Evolutionary conservation across 2,329 filamentous ascomycete genomes (phyloP).

Genomic region (Talaromyces funiculosus): DNA sequence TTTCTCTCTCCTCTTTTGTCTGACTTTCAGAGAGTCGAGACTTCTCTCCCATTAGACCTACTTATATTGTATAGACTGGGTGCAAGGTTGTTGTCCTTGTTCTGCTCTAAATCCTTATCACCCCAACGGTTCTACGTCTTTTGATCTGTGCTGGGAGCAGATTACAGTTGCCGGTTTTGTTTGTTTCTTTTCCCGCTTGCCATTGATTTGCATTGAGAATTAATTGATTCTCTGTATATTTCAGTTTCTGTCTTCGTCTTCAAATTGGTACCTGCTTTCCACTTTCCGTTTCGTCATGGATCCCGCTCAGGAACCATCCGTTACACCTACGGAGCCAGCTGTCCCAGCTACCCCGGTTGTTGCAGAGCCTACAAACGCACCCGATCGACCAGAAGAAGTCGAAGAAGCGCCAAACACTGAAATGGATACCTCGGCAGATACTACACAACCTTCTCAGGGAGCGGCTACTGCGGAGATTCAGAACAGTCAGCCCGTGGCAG

Average conservation of each 20-base stretch:
- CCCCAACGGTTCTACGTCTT: slow-evolving; percentile 10
- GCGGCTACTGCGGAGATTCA: neutral
- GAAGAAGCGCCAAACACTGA: neutral
- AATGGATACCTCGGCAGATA: slow-evolving; percentile 21
- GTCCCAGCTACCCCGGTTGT: neutral
- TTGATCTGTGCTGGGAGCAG: slow-evolving; percentile 9
- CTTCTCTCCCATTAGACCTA: neutral
- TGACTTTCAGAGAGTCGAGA: neutral
- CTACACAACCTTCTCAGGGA: slow-evolving; percentile 4
- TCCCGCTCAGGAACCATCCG: slow-evolving; percentile 5
- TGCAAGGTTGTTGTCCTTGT: slow-evolving; percentile 2
- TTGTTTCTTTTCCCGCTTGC: neutral
- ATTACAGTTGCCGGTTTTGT: neutral
- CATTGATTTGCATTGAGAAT: neutral
- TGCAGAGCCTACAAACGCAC: neutral
- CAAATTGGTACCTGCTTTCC: too few relatives aligned
- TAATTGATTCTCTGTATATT: neutral
- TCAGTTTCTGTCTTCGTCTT: neutral
- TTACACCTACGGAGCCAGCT: slow-evolving; percentile 1
- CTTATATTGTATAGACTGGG: neutral
- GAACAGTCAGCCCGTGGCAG: neutral
- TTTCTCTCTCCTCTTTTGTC: neutral
- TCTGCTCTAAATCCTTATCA: slow-evolving; percentile 4
- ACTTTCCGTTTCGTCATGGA: slow-evolving; percentile 5
- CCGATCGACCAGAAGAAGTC: neutral